Evolutionary conservation across 352 stramenopile species (phyloP).

Genomic region (Globisporangium canariense): DNA sequence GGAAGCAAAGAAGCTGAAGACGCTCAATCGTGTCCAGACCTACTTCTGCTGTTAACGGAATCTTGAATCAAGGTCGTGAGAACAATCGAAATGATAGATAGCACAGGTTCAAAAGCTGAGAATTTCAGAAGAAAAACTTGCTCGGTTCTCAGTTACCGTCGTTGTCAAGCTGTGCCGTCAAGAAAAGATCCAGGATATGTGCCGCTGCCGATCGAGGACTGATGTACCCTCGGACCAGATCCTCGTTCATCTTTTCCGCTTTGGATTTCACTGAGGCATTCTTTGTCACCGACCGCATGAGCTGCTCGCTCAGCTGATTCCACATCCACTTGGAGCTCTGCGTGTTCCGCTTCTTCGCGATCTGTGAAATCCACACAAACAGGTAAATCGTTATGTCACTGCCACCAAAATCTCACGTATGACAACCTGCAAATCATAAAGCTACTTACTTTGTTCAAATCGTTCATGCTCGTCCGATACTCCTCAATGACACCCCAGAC

Average conservation of each 20-base stretch:
- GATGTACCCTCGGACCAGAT: conserved; percentile 60
- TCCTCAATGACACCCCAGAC: conserved; percentile 66
- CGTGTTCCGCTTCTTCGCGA: conserved; percentile 58
- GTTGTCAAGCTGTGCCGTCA: conserved; percentile 39
- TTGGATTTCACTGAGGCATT: conserved; percentile 41
- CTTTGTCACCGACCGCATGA: conserved; percentile 60
- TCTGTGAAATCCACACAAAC: conserved; percentile 21
- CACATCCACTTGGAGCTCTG: conserved; percentile 84
- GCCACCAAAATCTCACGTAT: background rate
- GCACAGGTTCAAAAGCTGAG: background rate
- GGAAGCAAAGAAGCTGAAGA: background rate
- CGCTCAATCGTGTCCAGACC: background rate
- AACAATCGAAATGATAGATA: background rate
- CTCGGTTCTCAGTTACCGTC: conserved; percentile 17
- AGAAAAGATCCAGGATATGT: conserved; percentile 57
- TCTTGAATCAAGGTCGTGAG: background rate
- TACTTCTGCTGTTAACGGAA: background rate
- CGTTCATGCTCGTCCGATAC: conserved; percentile 55
- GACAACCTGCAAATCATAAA: background rate
- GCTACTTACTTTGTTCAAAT: conserved; percentile 42
- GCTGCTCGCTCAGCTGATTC: conserved; percentile 75
- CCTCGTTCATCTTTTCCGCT: conserved; percentile 54
- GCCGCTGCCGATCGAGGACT: conserved; percentile 60
- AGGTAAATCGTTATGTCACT: background rate
- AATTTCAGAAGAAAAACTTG: background rate